Conservation (phyloP, 495 filamentous ascomycete species). For the Xylaria grammica region DNA sequence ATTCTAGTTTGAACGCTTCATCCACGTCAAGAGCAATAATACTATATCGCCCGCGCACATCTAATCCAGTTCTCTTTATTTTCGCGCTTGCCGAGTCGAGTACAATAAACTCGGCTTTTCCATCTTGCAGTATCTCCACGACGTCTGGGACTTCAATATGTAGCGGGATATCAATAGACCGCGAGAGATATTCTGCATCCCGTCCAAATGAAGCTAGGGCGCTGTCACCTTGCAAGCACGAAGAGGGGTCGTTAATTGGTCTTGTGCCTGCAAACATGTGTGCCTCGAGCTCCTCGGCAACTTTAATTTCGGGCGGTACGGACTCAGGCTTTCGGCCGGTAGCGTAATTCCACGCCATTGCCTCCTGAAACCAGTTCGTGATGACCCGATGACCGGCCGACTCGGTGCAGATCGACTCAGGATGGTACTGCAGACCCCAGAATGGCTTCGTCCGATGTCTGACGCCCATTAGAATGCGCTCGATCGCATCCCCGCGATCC, state of each 20-base stretch:
- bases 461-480: conserved; percentile 77
- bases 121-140: conserved; percentile 51
- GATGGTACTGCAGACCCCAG: conserved; percentile 93
- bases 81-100: conserved; percentile 61
- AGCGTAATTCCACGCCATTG: conserved; percentile 57
- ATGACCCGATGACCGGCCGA: conserved; percentile 69
- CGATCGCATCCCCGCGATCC: conserved; percentile 43
- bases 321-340: conserved; percentile 26
- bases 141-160: conserved; percentile 52
- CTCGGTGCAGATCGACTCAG: conserved; percentile 89
- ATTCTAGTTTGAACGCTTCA: conserved; percentile 57
- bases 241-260: neutral
- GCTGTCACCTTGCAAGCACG: conserved; percentile 18
- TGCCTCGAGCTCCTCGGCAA: neutral
- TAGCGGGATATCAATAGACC: conserved; percentile 39
- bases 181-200: conserved; percentile 31
- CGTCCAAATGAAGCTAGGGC: conserved; percentile 32
- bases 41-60: conserved; percentile 66
- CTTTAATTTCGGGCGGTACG: neutral
- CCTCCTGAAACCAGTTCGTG: conserved; percentile 74
- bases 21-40: conserved; percentile 68
- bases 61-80: conserved; percentile 38
- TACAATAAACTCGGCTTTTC: conserved; percentile 51
- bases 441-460: conserved; percentile 75
- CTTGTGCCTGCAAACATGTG: neutral